These are phyloP conservation scores for Melastoma candidum DNA, from an alignment of 441 rosid species.

Conservation along the genomic window DNA sequence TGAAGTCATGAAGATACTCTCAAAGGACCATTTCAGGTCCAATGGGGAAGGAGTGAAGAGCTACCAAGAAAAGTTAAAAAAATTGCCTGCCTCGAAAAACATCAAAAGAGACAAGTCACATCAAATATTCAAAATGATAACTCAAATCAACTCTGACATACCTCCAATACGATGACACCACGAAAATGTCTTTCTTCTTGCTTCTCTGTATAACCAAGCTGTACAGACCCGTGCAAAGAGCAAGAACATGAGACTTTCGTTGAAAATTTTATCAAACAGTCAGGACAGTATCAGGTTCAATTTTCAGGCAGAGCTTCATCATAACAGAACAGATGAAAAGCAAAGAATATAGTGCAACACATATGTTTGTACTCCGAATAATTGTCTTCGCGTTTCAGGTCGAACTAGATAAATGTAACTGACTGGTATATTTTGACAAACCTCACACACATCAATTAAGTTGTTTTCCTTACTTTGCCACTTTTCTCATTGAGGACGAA, in stretches of 20 bases:
- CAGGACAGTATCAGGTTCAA: too few relatives aligned
- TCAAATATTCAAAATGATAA: conserved; percentile 1
- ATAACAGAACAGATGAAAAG: too few relatives aligned
- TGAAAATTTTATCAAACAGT: too few relatives aligned
- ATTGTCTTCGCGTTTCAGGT: too few relatives aligned
- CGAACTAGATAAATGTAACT: too few relatives aligned
- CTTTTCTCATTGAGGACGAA: conserved; percentile 94
- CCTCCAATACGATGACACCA: conserved; percentile 91
- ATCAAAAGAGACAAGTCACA: conserved; percentile 6
- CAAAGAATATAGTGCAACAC: too few relatives aligned
- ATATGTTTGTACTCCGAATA: too few relatives aligned
- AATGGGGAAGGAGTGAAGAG: neutral
- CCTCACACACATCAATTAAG: conserved; percentile 1
- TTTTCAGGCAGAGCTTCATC: too few relatives aligned
- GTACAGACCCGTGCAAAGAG: conserved; percentile 14
- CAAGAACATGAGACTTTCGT: neutral
- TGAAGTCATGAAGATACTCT: neutral
- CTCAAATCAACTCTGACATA: conserved; percentile 17
- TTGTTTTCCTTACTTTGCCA: conserved; percentile 63
- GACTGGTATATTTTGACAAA: too few relatives aligned
- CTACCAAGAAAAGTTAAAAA: neutral
- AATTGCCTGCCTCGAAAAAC: conserved; percentile 1
- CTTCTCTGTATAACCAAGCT: conserved; percentile 97
- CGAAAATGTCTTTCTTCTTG: conserved; percentile 93
- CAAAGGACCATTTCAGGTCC: conserved; percentile 1